phyloP scores from a whole-genome alignment of 805 yeast species.

The Lachancea lanzarotensis region DNA sequence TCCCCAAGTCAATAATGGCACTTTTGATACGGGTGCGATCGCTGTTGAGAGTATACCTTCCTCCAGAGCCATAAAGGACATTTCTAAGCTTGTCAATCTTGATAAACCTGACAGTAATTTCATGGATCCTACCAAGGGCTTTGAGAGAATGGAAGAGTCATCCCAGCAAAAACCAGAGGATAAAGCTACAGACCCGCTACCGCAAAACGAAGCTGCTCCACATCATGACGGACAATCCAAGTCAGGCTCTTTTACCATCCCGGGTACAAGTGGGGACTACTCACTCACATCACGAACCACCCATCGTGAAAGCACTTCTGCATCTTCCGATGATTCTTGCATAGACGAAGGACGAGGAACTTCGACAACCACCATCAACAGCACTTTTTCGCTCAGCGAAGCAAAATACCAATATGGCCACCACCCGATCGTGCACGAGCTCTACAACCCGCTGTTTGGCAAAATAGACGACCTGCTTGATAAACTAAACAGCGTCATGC shows the following conservation, averaged over 20 bases:
- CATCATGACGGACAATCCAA: neutral
- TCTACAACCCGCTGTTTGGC: constrained; percentile 53
- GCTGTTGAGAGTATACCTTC: constrained; percentile 30
- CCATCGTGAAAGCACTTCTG: constrained; percentile 8
- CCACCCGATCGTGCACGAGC: constrained; percentile 44
- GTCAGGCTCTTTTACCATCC: neutral
- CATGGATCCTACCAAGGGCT: constrained; percentile 13
- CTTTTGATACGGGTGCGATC: constrained; percentile 11
- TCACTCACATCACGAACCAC: neutral
- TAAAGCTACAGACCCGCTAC: neutral
- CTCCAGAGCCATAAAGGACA: constrained; percentile 37
- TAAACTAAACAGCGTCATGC: constrained; percentile 13
- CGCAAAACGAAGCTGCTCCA: too few relatives aligned
- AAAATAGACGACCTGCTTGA: constrained; percentile 36
- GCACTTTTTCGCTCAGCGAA: constrained; percentile 15
- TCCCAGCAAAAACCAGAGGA: neutral
- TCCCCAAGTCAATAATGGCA: constrained; percentile 25
- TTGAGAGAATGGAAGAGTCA: neutral
- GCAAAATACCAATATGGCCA: constrained; percentile 13
- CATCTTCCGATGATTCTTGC: constrained; percentile 22
- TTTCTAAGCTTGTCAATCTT: constrained; percentile 32
- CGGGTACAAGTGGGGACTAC: neutral
- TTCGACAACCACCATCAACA: constrained; percentile 27
- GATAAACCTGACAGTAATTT: constrained; percentile 20
- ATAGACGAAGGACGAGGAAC: constrained; percentile 23